phyloP scores from a whole-genome alignment of 2,329 filamentous ascomycete species.

The Gremmenia infestans region DNA sequence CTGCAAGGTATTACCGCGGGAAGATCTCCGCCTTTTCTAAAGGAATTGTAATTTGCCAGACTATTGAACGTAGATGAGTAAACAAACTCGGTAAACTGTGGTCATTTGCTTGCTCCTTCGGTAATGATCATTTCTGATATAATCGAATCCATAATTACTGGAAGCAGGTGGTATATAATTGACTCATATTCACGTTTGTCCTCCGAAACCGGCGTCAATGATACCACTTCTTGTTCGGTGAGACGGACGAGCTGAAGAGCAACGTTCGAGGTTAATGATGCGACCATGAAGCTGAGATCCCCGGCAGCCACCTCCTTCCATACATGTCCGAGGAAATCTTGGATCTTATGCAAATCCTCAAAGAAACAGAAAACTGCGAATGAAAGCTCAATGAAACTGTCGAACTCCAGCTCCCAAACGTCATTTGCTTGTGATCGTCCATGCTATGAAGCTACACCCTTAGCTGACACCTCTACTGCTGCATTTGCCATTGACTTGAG shows the following conservation, averaged over 20 bases:
- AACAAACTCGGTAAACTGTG: background rate
- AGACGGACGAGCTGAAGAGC: constrained; percentile 1
- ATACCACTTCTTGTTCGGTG: constrained; percentile 1
- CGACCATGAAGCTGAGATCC: constrained; percentile 10
- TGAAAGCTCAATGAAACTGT: background rate
- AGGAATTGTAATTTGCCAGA: background rate
- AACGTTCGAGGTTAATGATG: constrained; percentile 24
- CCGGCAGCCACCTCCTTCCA: constrained; percentile 1
- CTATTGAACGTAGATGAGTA: background rate
- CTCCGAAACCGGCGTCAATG: background rate
- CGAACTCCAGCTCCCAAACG: background rate
- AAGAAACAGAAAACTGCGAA: constrained; percentile 4
- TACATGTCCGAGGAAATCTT: background rate
- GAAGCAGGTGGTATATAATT: background rate
- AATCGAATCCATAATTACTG: background rate
- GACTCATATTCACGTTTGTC: background rate
- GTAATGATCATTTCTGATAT: too few relatives aligned
- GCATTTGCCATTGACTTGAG: background rate
- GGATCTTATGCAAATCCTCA: constrained; percentile 6
- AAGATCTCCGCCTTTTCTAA: background rate
- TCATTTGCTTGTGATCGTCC: background rate
- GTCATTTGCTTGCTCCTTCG: too few relatives aligned
- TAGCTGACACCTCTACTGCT: background rate
- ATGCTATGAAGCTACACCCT: background rate
- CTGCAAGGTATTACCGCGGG: background rate